phyloP scores from a whole-genome alignment of 257 asterid genomes.

The Primulina huaijiensis region DNA sequence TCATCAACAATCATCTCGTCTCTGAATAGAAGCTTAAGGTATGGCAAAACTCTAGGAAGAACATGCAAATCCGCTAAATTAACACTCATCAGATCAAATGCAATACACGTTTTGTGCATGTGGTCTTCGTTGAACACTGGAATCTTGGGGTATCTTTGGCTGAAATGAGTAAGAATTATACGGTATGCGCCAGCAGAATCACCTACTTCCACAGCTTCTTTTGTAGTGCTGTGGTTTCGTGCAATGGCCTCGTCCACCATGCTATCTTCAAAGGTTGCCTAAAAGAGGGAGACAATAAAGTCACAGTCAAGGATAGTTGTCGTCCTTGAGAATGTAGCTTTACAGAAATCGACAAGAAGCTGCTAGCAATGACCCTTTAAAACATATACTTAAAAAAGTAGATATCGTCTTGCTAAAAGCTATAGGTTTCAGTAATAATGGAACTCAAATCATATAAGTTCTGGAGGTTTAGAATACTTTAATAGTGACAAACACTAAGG shows the following conservation, averaged over 20 bases:
- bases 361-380: too few species aligned
- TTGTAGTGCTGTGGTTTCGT: constrained; percentile 85
- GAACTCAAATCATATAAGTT: too few species aligned
- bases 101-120: constrained; percentile 81
- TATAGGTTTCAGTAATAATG: too few species aligned
- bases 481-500: too few species aligned
- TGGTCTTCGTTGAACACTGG: constrained; percentile 78
- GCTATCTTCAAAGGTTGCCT: constrained; percentile 95
- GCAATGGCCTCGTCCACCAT: constrained; percentile 79
- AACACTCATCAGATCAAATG: constrained; percentile 93
- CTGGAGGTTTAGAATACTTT: too few species aligned
- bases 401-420: too few species aligned
- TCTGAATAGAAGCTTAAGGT: constrained; percentile 66
- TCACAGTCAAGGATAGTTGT: not conserved
- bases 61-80: constrained; percentile 79
- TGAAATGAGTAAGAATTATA: constrained; percentile 81
- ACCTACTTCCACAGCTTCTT: constrained; percentile 82
- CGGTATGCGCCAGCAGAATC: constrained; percentile 79
- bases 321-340: not conserved
- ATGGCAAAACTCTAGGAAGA: constrained; percentile 78
- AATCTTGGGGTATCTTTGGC: constrained; percentile 95
- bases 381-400: too few species aligned
- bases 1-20: constrained; percentile 71
- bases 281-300: constrained; percentile 15
- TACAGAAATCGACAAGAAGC: too few species aligned